Evolutionary conservation across 768 basidiomycete species (phyloP), one percentile per base, ranked within the genome.

Genomic region (Lentinus brumalis): DNA sequence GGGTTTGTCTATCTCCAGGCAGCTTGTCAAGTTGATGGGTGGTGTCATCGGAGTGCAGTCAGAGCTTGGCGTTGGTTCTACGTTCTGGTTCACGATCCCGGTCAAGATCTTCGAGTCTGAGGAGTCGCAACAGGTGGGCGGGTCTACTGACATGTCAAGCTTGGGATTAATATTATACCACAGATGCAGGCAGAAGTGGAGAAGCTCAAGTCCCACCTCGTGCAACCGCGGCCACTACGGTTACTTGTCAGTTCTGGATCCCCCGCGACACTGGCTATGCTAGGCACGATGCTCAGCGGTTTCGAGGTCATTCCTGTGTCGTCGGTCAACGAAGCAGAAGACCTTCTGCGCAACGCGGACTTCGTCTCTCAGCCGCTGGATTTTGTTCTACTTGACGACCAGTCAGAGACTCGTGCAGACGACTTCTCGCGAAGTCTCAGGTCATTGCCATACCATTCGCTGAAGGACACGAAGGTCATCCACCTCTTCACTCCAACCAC

Each of bases 11-110:
- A 91, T 91, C 64, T 89, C 87, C 8, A 81, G 87, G 14, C 86
- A 89, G 64, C 75, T 91, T 38, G 88, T 89, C 49, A 87, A 87
- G 67, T 79, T 89, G n/a, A 86, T 90, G 83, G 85, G 86, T 18
- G 89, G 89, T 21, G 83, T 81, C 5, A 89, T 91, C 53, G 87
- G 86, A 10, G 87, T 90, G 8, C 77, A 83, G 16, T 89, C 88
- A 1, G 83, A 88, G 63, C 75, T 85, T 11, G 81, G 83, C 54
- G 75, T 80, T 49, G 88, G 89, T 3, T 88, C 87, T 3, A 80
- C 76, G 9, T 91, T 91, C 69, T 88, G 86, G 85, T 91, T 90
- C 70, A 86, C 83, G 1, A 83, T 91, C 42, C 88, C 88, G 0
- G 85, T 86, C 29, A 86, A 82, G 64, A 74, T 84, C 14, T 83